These are phyloP conservation scores for Aspergillus ostianus DNA, from an alignment of 495 filamentous ascomycete species.

Conservation along the genomic window DNA sequence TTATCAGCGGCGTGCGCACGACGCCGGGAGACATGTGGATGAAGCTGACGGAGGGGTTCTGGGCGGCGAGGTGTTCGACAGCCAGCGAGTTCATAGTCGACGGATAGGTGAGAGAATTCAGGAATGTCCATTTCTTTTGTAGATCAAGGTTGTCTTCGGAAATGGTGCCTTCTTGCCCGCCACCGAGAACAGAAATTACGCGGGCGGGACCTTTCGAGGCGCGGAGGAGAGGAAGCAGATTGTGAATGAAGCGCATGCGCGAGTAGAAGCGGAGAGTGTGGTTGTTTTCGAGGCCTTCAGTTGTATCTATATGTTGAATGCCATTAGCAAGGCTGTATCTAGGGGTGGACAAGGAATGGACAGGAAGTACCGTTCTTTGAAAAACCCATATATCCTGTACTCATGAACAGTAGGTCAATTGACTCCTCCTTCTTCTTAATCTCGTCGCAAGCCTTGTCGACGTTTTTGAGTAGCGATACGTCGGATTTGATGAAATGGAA, in stretches of 20 bases:
- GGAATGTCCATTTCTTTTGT: constrained; percentile 23
- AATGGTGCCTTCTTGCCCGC: constrained; percentile 53
- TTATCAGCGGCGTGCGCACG: constrained; percentile 42
- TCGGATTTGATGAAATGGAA: constrained; percentile 60
- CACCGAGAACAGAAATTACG: constrained; percentile 56
- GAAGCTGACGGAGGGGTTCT: constrained; percentile 55
- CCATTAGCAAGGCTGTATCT: too few species aligned
- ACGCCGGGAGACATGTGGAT: constrained; percentile 56
- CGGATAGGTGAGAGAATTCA: constrained; percentile 38
- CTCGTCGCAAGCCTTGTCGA: constrained; percentile 59
- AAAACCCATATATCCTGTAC: constrained; percentile 16
- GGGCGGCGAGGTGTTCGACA: constrained; percentile 45
- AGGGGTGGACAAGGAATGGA: neutral
- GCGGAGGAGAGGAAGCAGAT: constrained; percentile 60
- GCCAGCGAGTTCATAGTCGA: constrained; percentile 50
- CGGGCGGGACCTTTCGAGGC: constrained; percentile 47
- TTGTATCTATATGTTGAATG: too few species aligned
- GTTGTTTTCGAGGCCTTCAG: constrained; percentile 56
- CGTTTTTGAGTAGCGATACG: constrained; percentile 53
- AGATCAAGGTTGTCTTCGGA: constrained; percentile 44
- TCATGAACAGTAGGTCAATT: constrained; percentile 61
- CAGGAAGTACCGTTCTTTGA: constrained; percentile 15
- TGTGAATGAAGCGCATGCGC: constrained; percentile 59
- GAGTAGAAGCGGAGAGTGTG: constrained; percentile 59
- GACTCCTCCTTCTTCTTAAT: constrained; percentile 53